Evolutionary conservation across 306 rosid genomes (phyloP).

Genomic region (barrel medic (Medicago truncatula)): MtrunA17r5.0-ANR NC_053049.1:32047001-32047500

Average conservation of each 20-base stretch:
- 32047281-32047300: slow-evolving; percentile 55
- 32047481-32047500: not conserved
- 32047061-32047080: not conserved
- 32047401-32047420: slow-evolving; percentile 66
- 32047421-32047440: slow-evolving; percentile 48
- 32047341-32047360: slow-evolving; percentile 74
- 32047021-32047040: not conserved
- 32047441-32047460: slow-evolving; percentile 26
- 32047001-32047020: not conserved
- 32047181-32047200: not conserved
- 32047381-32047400: slow-evolving; percentile 97
- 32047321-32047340: slow-evolving; percentile 76
- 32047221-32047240: not conserved
- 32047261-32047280: not conserved
- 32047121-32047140: not conserved
- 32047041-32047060: not conserved
- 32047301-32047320: slow-evolving; percentile 65
- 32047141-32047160: not conserved
- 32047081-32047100: not conserved
- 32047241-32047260: not conserved
- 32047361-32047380: slow-evolving; percentile 91
- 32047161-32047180: not conserved
- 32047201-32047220: not conserved
- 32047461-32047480: not conserved
- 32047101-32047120: not conserved